Conservation (phyloP, 805 yeast genomes). For the Metschnikowia gelsemii region DNA sequence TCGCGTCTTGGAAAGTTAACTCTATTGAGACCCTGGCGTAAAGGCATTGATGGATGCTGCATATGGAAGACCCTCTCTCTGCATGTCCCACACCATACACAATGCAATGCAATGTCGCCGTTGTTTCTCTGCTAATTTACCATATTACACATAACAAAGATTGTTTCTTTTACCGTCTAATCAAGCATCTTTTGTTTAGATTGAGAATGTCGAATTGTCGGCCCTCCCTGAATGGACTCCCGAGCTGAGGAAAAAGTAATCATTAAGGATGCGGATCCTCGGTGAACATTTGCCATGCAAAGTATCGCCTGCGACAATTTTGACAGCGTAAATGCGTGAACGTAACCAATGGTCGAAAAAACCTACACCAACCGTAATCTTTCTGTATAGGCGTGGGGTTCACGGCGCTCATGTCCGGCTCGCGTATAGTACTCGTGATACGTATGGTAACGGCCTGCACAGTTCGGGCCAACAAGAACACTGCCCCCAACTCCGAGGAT, state of each 20-base stretch:
- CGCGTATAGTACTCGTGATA: no score
- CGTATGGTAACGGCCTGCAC: slow-evolving; percentile 2
- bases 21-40: neutral
- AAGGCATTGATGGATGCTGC: slow-evolving; percentile 1
- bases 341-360: neutral
- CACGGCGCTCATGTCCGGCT: neutral
- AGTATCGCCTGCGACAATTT: no score
- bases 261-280: no score
- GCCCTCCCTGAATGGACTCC: no score
- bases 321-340: neutral
- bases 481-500: slow-evolving; percentile 3
- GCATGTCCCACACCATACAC: no score
- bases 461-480: neutral
- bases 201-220: no score
- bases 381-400: neutral
- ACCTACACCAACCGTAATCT: neutral
- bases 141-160: no score
- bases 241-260: no score
- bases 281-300: no score
- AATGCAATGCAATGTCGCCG: slow-evolving; percentile 6
- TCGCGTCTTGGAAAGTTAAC: neutral
- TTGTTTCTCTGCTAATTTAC: no score
- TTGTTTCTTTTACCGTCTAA: no score
- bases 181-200: no score
- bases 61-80: neutral